Evolutionary conservation across 139 green algal species (phyloP).

Genomic region (Haematococcus lacustris): DNA sequence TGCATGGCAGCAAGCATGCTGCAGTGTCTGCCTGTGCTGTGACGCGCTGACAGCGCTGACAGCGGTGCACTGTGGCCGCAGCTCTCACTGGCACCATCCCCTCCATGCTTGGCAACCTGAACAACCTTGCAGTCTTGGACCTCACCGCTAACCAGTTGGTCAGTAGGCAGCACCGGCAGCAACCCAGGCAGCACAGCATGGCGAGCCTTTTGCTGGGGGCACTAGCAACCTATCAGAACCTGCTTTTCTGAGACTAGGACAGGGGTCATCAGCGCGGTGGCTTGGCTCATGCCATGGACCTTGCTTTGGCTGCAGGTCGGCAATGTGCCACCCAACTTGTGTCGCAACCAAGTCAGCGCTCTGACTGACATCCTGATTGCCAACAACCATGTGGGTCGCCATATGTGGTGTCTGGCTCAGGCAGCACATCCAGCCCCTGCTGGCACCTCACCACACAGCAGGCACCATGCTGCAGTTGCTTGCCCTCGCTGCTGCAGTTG

Average conservation of each 20-base stretch:
- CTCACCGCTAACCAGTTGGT: neutral
- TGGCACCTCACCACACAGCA: too few species aligned
- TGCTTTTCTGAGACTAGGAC: neutral
- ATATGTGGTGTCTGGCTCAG: neutral
- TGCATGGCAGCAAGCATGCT: too few species aligned
- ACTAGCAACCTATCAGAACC: neutral
- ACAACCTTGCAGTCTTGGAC: neutral
- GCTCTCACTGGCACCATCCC: neutral
- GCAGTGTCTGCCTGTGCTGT: too few species aligned
- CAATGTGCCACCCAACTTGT: conserved; percentile 5
- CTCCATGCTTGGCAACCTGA: neutral
- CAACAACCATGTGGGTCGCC: conserved; percentile 9
- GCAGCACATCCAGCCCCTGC: too few species aligned
- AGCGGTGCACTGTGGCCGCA: too few species aligned
- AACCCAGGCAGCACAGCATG: neutral
- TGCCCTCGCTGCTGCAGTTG: conserved; percentile 2
- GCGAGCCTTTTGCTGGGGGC: neutral
- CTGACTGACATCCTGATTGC: conserved; percentile 11
- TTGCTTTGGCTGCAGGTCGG: conserved; percentile 2
- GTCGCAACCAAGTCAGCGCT: neutral
- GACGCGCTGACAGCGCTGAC: too few species aligned
- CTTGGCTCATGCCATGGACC: neutral
- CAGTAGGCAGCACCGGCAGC: neutral
- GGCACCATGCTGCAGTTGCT: too few species aligned
- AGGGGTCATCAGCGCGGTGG: neutral